phyloP scores from a whole-genome alignment of 2,329 filamentous ascomycete species.

The Sarocladium kiliense region DNA sequence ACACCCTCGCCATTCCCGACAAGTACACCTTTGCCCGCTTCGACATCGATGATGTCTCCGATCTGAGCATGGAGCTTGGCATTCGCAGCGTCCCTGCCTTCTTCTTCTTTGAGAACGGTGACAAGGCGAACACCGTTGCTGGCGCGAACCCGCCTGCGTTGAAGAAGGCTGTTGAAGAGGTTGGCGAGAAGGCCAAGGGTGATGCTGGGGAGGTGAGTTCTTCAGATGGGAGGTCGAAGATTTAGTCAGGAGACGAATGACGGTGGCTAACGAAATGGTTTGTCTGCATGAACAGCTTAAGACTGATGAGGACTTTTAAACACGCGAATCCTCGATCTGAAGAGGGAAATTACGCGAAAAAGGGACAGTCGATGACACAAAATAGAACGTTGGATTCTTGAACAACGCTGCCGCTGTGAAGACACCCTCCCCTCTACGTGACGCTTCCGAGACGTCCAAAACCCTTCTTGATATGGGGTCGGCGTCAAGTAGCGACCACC shows the following conservation, averaged over 20 bases:
- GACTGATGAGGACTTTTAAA: slow-evolving; percentile 12
- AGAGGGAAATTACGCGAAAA: no score
- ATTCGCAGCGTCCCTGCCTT: slow-evolving; percentile 56
- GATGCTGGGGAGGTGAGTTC: background rate
- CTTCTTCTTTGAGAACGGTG: slow-evolving; percentile 53
- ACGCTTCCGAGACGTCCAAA: no score
- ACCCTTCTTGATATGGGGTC: no score
- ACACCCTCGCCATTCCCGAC: slow-evolving; percentile 28
- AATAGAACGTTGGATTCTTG: no score
- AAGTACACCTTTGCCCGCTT: slow-evolving; percentile 52
- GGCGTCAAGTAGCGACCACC: no score
- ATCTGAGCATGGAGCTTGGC: slow-evolving; percentile 43
- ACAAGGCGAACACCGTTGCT: slow-evolving; percentile 38
- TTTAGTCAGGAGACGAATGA: background rate
- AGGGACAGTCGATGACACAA: no score
- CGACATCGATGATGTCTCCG: slow-evolving; percentile 50
- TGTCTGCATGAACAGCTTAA: slow-evolving; percentile 5
- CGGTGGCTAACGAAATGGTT: background rate
- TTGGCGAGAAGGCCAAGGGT: slow-evolving; percentile 19
- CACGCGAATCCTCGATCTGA: no score
- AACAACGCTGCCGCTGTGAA: no score
- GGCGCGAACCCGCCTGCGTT: slow-evolving; percentile 31
- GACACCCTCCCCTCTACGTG: no score
- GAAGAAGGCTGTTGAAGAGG: slow-evolving; percentile 20
- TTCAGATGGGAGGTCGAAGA: slow-evolving; percentile 1